Percentiles rank a stretch among this genome's conserved stretches.
These are phyloP conservation scores for Leptoxyphium fumago DNA, from an alignment of 2,329 filamentous ascomycete species.

Conservation along the genomic window DNA sequence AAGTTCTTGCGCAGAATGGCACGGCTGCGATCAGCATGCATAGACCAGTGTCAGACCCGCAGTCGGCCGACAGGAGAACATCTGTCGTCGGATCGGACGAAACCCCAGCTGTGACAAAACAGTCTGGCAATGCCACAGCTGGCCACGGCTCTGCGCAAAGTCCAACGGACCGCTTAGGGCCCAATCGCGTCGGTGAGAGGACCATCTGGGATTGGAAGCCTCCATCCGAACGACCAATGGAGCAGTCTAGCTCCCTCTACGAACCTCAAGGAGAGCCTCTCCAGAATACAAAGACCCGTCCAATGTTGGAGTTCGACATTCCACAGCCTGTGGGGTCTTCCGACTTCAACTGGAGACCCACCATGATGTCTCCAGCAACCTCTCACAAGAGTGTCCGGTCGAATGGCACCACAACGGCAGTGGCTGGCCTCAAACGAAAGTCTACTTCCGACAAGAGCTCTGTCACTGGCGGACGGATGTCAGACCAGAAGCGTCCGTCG, in stretches of 20 bases:
- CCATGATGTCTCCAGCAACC: neutral
- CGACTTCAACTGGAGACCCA: conserved; percentile 3
- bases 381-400: conserved; percentile 6
- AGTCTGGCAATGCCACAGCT: too few species aligned
- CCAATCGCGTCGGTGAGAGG: conserved; percentile 4
- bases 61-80: too few species aligned
- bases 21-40: too few species aligned
- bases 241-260: conserved; percentile 17
- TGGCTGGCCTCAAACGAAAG: conserved; percentile 11
- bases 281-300: conserved; percentile 21
- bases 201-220: conserved; percentile 25
- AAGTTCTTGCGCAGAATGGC: too few species aligned
- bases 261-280: conserved; percentile 33
- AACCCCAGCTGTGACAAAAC: too few species aligned
- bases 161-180: neutral
- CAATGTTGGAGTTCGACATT: conserved; percentile 24
- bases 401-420: conserved; percentile 1
- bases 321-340: conserved; percentile 13
- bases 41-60: too few species aligned
- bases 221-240: conserved; percentile 16
- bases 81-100: too few species aligned
- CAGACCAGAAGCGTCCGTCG: conserved; percentile 6
- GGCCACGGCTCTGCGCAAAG: neutral
- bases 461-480: neutral
- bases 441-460: conserved; percentile 5